A percentile compares a stretch with the other conserved stretches of the same genome.
phyloP scores from a whole-genome alignment of 257 asterid genomes.

The Solanum virginianum region DNA sequence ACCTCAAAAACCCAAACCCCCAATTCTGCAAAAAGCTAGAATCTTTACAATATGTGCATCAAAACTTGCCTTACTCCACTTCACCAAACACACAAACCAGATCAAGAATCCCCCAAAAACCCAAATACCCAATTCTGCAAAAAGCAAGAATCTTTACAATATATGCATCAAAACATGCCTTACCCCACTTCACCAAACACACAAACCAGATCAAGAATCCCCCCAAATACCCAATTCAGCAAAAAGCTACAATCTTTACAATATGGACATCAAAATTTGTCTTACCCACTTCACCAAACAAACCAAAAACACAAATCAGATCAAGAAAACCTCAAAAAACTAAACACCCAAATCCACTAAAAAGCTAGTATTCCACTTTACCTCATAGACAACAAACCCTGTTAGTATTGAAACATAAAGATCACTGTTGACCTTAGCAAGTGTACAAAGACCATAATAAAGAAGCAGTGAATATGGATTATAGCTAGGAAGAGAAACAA shows the following conservation, averaged over 20 bases:
- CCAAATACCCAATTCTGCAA: neutral
- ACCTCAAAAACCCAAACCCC: neutral
- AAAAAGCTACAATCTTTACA: neutral
- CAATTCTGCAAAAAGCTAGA: neutral
- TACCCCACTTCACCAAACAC: neutral
- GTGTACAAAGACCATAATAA: neutral
- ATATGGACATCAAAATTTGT: neutral
- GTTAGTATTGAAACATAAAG: neutral
- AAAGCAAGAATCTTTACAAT: neutral
- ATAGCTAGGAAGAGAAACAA: neutral
- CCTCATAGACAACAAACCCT: neutral
- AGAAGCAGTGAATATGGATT: neutral
- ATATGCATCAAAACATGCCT: neutral
- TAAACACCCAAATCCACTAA: neutral
- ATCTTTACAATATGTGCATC: neutral
- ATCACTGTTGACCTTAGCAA: neutral
- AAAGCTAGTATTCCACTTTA: neutral
- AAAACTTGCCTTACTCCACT: neutral
- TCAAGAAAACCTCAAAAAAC: neutral
- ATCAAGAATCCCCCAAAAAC: neutral
- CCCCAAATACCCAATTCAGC: neutral
- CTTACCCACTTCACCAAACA: conserved; percentile 1
- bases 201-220: conserved; percentile 1
- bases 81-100: neutral
- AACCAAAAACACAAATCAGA: neutral